Conservation (phyloP, 345 rosid genomes). For the Syzygium oleosum region DNA sequence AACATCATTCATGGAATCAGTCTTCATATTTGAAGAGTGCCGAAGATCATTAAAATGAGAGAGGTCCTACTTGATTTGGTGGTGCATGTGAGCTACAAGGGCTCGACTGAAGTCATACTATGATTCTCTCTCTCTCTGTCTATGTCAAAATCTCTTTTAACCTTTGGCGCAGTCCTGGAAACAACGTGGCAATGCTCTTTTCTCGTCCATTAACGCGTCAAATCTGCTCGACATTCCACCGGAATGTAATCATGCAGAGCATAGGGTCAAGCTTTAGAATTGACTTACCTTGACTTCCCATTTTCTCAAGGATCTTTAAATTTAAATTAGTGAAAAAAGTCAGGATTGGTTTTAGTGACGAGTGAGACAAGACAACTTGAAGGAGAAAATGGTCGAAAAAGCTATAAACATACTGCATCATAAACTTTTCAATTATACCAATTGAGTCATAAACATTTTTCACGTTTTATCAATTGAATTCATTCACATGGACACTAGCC, state of each 20-base stretch:
- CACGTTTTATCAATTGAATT: too few relatives aligned
- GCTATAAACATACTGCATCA: too few relatives aligned
- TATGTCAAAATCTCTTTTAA: background rate
- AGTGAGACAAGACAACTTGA: background rate
- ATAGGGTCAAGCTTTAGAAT: background rate
- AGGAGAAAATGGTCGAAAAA: too few relatives aligned
- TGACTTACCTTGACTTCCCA: background rate
- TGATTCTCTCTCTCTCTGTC: background rate
- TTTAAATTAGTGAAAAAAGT: background rate
- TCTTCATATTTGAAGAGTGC: background rate
- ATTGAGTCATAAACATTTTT: too few relatives aligned
- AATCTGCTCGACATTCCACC: background rate
- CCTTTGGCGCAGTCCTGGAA: background rate
- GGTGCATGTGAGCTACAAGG: background rate
- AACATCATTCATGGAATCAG: background rate
- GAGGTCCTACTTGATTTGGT: background rate
- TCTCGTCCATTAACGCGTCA: background rate
- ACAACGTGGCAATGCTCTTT: background rate
- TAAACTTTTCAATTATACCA: too few relatives aligned
- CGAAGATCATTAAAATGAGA: background rate
- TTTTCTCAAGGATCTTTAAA: background rate
- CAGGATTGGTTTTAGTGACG: background rate
- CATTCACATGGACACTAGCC: too few relatives aligned
- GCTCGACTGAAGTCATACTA: background rate
- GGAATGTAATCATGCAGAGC: background rate